Evolutionary conservation across 192 early-diverging fungal species (phyloP), one percentile per base, ranked within the genome.

Genomic region (Thamnidium elegans): DNA sequence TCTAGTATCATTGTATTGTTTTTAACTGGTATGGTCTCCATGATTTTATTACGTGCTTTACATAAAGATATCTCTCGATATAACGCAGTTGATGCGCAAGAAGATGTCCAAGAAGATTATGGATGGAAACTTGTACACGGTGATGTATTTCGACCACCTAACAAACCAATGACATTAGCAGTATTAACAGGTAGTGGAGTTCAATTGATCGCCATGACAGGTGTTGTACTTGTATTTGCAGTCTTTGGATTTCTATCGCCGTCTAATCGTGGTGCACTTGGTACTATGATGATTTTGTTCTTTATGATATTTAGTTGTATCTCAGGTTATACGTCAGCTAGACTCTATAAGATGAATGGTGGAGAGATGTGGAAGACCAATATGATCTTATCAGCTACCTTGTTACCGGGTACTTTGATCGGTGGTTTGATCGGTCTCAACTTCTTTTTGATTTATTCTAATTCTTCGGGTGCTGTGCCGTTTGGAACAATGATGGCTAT

Each of bases 91-190:
- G 83, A 84, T 48, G 80, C 80, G 0, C 80, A 84, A 61, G 87
- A 92, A 63, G 87, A 90, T 66, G 75, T 90, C 31, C 89, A 90
- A 63, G 96, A 98, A 62, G 96, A 98, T 62, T 96, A 91, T 86
- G 96, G 96, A 3, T 98, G 96, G 96, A 98, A 97, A 76, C 86
- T 93, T 32, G 92, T 98, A 6, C 96, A 98, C 58, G 94, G 93
- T 32, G 96, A 98, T 74, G 91, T 98, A n/a, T 98, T 98, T 79
- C 88, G 96, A n/a, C 72, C 93, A 21, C 93, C 96, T 3, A 69
- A 81, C 26, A 84, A 87, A 32, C 78, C 87, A 52, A 86, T 88
- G 63, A 76, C 90, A 53, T 77, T 98, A 23, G 78, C 92, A 0
- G 90, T 94, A 10, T 80, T 93, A 34, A 69, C 93, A 20, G 96